Percentiles rank a stretch among this genome's conserved stretches.
Evolutionary conservation across 495 filamentous ascomycete species (phyloP).

Genomic region (Podospora australis): DNA sequence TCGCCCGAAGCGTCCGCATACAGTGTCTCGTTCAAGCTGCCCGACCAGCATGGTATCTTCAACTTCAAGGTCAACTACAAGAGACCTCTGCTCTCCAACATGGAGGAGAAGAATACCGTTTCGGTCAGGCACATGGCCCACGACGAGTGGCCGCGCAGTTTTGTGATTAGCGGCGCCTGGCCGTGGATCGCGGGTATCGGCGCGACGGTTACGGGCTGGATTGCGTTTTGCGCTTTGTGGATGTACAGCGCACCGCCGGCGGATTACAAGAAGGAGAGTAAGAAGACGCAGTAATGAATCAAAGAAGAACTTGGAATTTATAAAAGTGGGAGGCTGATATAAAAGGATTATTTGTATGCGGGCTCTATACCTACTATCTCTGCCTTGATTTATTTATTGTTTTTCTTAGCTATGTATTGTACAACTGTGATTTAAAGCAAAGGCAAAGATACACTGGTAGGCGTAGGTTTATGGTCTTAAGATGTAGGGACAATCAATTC

Average conservation of each 20-base stretch:
- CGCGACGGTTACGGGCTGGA: conserved; percentile 74
- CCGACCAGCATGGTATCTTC: conserved; percentile 98
- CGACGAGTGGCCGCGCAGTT: conserved; percentile 91
- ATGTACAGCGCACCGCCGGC: conserved; percentile 68
- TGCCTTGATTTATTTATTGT: too few species aligned
- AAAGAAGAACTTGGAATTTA: neutral
- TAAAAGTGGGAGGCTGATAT: conserved; percentile 1
- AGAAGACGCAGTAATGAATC: conserved; percentile 62
- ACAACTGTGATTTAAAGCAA: neutral
- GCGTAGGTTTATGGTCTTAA: too few species aligned
- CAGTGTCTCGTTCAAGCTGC: conserved; percentile 67
- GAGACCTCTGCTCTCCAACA: conserved; percentile 78
- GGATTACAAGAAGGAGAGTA: conserved; percentile 40
- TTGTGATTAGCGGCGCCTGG: conserved; percentile 83
- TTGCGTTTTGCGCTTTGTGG: conserved; percentile 83
- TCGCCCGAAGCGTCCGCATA: conserved; percentile 68
- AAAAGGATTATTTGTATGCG: neutral
- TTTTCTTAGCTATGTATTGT: conserved; percentile 1
- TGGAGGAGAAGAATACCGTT: conserved; percentile 93
- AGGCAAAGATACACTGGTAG: neutral
- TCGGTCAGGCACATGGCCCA: conserved; percentile 94
- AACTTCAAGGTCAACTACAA: conserved; percentile 95
- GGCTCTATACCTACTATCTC: too few species aligned
- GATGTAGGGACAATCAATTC: too few species aligned
- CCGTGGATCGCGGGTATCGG: conserved; percentile 90